Percentiles rank a stretch among this genome's conserved stretches.
Conservation (phyloP, 805 yeast genomes). For the Zygoascus biomembranicola region DNA sequence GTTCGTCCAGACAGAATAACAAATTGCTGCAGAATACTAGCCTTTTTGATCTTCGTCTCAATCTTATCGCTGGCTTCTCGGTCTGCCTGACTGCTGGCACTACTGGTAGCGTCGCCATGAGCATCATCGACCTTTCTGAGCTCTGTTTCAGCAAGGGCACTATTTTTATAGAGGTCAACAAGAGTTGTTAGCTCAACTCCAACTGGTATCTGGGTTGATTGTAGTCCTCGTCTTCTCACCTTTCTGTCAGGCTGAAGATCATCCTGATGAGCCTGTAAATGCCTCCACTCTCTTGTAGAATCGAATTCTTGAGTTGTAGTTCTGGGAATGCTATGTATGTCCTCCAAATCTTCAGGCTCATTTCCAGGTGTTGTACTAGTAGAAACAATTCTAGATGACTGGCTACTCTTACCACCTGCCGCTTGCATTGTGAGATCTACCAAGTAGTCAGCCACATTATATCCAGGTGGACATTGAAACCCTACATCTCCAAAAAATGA, state of each 20-base stretch:
- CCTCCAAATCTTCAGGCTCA: constrained; percentile 11
- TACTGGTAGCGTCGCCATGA: constrained; percentile 15
- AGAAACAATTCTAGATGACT: background rate
- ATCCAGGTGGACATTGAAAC: constrained; percentile 77
- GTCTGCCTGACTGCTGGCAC: constrained; percentile 16
- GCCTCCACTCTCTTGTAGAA: constrained; percentile 78
- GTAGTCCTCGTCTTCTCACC: background rate
- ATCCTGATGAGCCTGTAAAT: constrained; percentile 72
- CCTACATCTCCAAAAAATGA: constrained; percentile 72
- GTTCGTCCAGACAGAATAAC: constrained; percentile 75
- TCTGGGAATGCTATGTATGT: background rate
- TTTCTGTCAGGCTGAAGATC: constrained; percentile 29
- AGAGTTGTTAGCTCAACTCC: constrained; percentile 21
- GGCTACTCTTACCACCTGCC: background rate
- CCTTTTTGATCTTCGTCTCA: constrained; percentile 31
- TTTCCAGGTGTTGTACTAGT: background rate
- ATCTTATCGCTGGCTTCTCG: constrained; percentile 2
- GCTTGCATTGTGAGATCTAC: constrained; percentile 80
- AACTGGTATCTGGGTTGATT: background rate
- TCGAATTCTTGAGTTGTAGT: constrained; percentile 29
- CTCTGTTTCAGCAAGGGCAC: constrained; percentile 17
- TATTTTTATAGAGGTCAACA: constrained; percentile 22
- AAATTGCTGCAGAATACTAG: constrained; percentile 58
- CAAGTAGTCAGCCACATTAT: constrained; percentile 87
- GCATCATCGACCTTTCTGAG: constrained; percentile 18